Evolutionary conservation across 2,329 filamentous ascomycete species (phyloP).

Genomic region (Venturia asperata): DNA sequence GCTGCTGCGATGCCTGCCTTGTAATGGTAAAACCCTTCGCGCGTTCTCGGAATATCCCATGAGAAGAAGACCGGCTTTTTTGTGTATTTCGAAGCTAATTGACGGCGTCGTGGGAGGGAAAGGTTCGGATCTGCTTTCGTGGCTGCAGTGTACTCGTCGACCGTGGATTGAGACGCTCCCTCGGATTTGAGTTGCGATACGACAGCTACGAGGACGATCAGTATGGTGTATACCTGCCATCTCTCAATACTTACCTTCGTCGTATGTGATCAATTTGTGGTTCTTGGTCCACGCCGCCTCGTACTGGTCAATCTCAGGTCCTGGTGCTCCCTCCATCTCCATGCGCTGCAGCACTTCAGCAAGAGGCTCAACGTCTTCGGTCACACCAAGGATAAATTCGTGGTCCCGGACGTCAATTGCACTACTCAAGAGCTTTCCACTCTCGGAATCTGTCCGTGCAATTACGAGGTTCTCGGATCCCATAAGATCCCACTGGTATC

Average conservation of each 20-base stretch:
- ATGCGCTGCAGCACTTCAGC: slow-evolving; percentile 85
- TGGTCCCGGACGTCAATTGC: slow-evolving; percentile 92
- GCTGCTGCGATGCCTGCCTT: slow-evolving; percentile 74
- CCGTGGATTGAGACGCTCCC: slow-evolving; percentile 55
- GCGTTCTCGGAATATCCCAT: slow-evolving; percentile 86
- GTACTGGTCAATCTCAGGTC: slow-evolving; percentile 74
- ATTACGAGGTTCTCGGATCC: slow-evolving; percentile 91
- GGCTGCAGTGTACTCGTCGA: slow-evolving; percentile 59
- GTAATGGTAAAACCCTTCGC: slow-evolving; percentile 93
- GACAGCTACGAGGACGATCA: slow-evolving; percentile 49
- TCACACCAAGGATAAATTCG: slow-evolving; percentile 88
- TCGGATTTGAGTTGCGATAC: slow-evolving; percentile 63
- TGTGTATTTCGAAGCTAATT: slow-evolving; percentile 61
- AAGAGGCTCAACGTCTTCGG: slow-evolving; percentile 70
- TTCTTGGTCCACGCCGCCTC: slow-evolving; percentile 84
- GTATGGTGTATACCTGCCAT: background rate
- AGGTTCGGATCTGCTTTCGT: slow-evolving; percentile 61
- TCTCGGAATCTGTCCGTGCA: slow-evolving; percentile 91
- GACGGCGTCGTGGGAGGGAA: slow-evolving; percentile 69
- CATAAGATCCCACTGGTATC: slow-evolving; percentile 99
- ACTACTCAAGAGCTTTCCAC: slow-evolving; percentile 80
- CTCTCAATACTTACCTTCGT: slow-evolving; percentile 49
- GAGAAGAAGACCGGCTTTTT: slow-evolving; percentile 69
- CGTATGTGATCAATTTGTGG: slow-evolving; percentile 80
- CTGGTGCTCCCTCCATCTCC: slow-evolving; percentile 71